A percentile compares a stretch with the other conserved stretches of the same genome.
phyloP scores from a whole-genome alignment of 441 rosid genomes.

The Theobroma grandiflorum region DNA sequence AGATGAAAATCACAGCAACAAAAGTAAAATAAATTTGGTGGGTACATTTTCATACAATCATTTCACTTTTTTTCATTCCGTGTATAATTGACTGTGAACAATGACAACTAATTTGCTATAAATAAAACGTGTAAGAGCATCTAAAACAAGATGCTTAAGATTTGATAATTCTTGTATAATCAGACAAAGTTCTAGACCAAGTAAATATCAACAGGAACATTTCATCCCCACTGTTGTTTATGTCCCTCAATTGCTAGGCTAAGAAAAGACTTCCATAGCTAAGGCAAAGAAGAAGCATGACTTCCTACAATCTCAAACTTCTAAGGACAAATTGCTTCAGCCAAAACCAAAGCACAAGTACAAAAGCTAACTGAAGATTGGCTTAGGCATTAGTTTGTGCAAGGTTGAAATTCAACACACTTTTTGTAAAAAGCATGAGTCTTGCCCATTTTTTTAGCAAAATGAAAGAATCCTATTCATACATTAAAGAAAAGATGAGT shows the following conservation, averaged over 20 bases:
- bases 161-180: no score
- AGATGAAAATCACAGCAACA: no score
- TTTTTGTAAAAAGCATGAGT: background rate
- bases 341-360: background rate
- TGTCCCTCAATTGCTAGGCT: constrained; percentile 10
- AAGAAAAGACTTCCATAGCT: background rate
- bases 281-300: background rate
- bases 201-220: background rate
- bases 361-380: background rate
- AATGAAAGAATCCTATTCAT: no score
- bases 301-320: background rate
- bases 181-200: no score
- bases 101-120: no score
- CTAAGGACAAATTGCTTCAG: background rate
- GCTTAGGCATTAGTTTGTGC: background rate
- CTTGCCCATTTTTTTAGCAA: background rate
- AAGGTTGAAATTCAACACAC: no score
- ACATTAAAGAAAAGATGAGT: background rate
- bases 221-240: background rate
- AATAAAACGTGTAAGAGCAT: no score
- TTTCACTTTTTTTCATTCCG: no score
- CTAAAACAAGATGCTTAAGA: no score
- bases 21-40: no score
- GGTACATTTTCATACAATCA: no score
- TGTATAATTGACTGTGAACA: no score